Evolutionary conservation across 192 early-diverging fungal species (phyloP).

Genomic region (Umbelopsis vinacea): DNA sequence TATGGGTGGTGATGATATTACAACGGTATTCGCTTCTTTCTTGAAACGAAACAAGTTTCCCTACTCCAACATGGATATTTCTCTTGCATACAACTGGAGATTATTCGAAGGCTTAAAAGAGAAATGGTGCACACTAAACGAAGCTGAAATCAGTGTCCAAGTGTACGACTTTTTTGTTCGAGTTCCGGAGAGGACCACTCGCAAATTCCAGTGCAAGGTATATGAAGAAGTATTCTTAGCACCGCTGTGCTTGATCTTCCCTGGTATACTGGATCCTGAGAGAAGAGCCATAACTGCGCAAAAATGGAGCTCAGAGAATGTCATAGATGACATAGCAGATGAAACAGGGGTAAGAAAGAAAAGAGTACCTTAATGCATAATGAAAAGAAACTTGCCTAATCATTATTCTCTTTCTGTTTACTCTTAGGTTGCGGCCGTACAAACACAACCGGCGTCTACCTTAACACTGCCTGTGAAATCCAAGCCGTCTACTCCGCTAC

Average conservation of each 20-base stretch:
- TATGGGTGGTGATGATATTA: constrained; percentile 92
- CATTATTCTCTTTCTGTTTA: not conserved
- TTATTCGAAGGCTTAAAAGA: constrained; percentile 84
- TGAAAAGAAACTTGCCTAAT: not conserved
- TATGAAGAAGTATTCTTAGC: constrained; percentile 86
- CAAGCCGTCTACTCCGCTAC: constrained; percentile 1
- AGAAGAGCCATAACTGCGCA: constrained; percentile 27
- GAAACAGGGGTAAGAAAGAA: constrained; percentile 20
- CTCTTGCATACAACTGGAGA: constrained; percentile 70
- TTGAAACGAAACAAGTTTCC: constrained; percentile 75
- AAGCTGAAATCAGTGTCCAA: constrained; percentile 82
- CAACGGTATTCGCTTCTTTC: constrained; percentile 69
- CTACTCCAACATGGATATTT: constrained; percentile 67
- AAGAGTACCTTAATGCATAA: not conserved
- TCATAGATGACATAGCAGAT: constrained; percentile 39
- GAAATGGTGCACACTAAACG: constrained; percentile 83
- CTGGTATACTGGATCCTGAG: constrained; percentile 30
- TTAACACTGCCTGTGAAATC: not conserved
- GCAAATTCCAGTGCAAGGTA: constrained; percentile 81
- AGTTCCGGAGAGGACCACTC: constrained; percentile 68
- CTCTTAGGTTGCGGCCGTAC: not conserved
- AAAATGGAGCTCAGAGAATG: constrained; percentile 28
- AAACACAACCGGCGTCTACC: not conserved
- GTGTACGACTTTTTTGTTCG: constrained; percentile 84
- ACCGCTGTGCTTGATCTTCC: constrained; percentile 48